A percentile compares a stretch with the other conserved stretches of the same genome.
These are phyloP conservation scores for Kwoniella newhampshirensis DNA, from an alignment of 768 basidiomycete species.

Conservation along the genomic window DNA sequence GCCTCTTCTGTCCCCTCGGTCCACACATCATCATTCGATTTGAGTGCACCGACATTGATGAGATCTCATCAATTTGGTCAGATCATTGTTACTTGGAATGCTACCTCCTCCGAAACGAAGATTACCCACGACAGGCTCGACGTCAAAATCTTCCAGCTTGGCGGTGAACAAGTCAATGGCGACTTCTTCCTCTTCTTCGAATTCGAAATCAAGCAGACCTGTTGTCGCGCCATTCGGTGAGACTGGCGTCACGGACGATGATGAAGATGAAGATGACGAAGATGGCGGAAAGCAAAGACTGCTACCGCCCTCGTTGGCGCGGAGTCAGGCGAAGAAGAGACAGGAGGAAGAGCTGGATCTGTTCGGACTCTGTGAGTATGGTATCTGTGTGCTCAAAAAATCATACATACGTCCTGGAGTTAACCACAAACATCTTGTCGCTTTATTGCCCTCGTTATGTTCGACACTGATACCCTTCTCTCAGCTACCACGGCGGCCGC, in stretches of 20 bases:
- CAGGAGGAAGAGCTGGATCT: slow-evolving; percentile 40
- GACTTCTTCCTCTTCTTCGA: slow-evolving; percentile 7
- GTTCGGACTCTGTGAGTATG: slow-evolving; percentile 46
- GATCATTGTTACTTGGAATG: slow-evolving; percentile 47
- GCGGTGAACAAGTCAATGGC: slow-evolving; percentile 39
- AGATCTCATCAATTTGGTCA: slow-evolving; percentile 6
- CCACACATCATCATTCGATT: too few relatives aligned
- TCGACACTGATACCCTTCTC: too few relatives aligned
- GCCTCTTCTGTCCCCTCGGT: not conserved
- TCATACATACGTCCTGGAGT: too few relatives aligned
- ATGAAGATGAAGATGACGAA: slow-evolving; percentile 24
- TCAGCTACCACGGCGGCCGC: slow-evolving; percentile 9
- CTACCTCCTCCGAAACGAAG: slow-evolving; percentile 51
- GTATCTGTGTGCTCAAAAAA: not conserved
- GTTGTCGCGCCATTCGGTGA: not conserved
- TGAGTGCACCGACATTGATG: not conserved
- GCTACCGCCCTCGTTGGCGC: slow-evolving; percentile 33
- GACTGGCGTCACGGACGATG: slow-evolving; percentile 1
- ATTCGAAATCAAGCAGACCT: slow-evolving; percentile 3
- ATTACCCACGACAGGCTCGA: slow-evolving; percentile 24
- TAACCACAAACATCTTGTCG: too few relatives aligned
- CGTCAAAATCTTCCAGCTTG: slow-evolving; percentile 16
- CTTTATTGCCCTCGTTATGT: slow-evolving; percentile 10
- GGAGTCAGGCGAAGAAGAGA: slow-evolving; percentile 23
- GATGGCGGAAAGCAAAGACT: slow-evolving; percentile 4